A percentile compares a stretch with the other conserved stretches of the same genome.
Evolutionary conservation across 139 green algal species (phyloP).

Genomic region (Volvox africanus): DNA sequence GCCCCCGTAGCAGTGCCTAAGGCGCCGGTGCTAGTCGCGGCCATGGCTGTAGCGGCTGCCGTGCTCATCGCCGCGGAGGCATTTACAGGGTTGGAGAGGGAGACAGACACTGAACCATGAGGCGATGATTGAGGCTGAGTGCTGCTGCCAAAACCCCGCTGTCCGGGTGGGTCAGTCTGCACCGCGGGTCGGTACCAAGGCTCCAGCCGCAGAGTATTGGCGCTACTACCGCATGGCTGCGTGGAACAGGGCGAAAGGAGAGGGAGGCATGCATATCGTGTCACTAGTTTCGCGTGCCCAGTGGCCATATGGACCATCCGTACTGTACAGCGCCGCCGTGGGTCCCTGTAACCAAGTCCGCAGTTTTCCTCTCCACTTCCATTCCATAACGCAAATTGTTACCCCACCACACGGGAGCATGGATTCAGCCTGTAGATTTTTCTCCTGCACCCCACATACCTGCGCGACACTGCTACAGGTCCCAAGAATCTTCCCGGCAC

Average conservation of each 20-base stretch:
- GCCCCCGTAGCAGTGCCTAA: neutral
- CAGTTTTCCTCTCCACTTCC: too few species aligned
- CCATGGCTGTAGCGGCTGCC: neutral
- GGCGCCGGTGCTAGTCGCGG: neutral
- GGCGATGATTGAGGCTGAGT: neutral
- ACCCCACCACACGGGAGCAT: too few species aligned
- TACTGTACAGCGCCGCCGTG: too few species aligned
- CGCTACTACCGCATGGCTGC: constrained; percentile 6
- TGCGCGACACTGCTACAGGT: constrained; percentile 13
- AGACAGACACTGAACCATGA: neutral
- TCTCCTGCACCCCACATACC: neutral
- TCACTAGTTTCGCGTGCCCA: too few species aligned
- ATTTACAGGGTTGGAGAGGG: neutral
- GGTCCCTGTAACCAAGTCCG: too few species aligned
- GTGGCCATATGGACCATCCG: too few species aligned
- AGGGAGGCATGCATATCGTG: too few species aligned
- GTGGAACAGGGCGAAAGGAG: neutral
- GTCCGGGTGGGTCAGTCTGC: neutral
- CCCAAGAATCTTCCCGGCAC: neutral
- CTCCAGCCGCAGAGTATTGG: constrained; percentile 9
- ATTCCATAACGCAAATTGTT: too few species aligned
- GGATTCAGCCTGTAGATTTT: too few species aligned
- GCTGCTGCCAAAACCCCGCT: constrained; percentile 2
- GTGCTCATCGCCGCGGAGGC: neutral
- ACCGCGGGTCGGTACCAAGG: constrained; percentile 13